These are phyloP conservation scores for Agrocybe pediades DNA, from an alignment of 768 basidiomycete species.

Conservation along the genomic window DNA sequence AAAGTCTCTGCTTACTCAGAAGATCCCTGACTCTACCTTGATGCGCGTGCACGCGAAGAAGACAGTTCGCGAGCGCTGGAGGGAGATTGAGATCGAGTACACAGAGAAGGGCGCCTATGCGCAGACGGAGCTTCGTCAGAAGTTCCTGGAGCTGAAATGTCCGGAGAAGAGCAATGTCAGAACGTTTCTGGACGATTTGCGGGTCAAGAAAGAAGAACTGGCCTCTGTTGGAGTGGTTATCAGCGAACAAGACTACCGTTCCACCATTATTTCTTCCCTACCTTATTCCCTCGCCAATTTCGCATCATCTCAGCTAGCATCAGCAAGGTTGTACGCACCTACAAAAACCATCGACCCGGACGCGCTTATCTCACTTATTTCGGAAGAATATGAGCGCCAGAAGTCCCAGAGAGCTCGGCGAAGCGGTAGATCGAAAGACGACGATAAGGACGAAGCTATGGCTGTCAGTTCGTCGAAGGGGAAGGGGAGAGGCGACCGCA, in stretches of 20 bases:
- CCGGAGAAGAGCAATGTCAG: slow-evolving; percentile 26
- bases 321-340: slow-evolving; percentile 13
- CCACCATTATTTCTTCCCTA: slow-evolving; percentile 28
- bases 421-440: too few relatives aligned
- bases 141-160: too few relatives aligned
- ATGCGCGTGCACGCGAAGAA: slow-evolving; percentile 20
- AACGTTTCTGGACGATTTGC: slow-evolving; percentile 26
- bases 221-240: too few relatives aligned
- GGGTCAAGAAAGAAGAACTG: slow-evolving; percentile 19
- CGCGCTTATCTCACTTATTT: too few relatives aligned
- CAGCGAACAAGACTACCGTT: too few relatives aligned
- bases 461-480: slow-evolving; percentile 4
- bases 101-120: slow-evolving; percentile 29
- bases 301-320: slow-evolving; percentile 21
- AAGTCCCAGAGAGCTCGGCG: too few relatives aligned
- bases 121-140: slow-evolving; percentile 23
- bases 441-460: slow-evolving; percentile 22
- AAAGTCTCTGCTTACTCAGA: too few relatives aligned
- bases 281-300: slow-evolving; percentile 24
- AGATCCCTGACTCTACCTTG: slow-evolving; percentile 29
- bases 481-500: slow-evolving; percentile 5
- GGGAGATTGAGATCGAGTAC: slow-evolving; percentile 28
- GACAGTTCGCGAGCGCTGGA: slow-evolving; percentile 30
- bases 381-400: too few relatives aligned
- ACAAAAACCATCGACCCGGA: too few relatives aligned